Percentiles rank a stretch among this genome's conserved stretches.
Evolutionary conservation across 2,329 filamentous ascomycete species (phyloP).

Genomic region (Plectosphaerella plurivora): DNA sequence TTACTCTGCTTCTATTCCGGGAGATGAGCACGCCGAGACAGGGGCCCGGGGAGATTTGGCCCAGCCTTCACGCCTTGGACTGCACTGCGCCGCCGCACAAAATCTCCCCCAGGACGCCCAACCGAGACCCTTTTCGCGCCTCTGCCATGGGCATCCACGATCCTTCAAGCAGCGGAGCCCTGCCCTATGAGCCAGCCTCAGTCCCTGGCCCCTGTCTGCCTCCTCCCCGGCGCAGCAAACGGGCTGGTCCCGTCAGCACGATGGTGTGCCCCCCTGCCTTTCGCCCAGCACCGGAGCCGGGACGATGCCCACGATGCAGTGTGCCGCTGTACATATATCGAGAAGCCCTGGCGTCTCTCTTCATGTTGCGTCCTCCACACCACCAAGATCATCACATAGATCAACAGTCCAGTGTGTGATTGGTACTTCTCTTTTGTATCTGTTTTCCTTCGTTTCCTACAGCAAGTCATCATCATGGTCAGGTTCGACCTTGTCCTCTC

Average conservation of each 20-base stretch:
- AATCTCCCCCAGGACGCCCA: too few relatives aligned
- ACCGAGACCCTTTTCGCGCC: neutral
- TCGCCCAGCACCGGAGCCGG: neutral
- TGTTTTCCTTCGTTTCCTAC: neutral
- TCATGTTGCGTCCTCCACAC: neutral
- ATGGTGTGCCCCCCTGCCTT: neutral
- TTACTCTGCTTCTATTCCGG: neutral
- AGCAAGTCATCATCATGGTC: constrained; percentile 26
- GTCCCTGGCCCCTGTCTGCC: neutral
- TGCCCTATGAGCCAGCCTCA: neutral
- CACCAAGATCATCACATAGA: neutral
- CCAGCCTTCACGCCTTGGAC: neutral
- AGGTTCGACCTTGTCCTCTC: constrained; percentile 24
- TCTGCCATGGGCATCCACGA: neutral
- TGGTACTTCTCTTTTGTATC: neutral
- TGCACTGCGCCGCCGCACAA: too few relatives aligned
- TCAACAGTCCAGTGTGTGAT: neutral
- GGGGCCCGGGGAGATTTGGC: neutral
- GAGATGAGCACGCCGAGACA: neutral
- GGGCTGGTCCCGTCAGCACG: neutral
- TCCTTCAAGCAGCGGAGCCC: too few relatives aligned
- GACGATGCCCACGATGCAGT: neutral
- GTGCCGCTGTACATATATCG: neutral
- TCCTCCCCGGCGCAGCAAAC: neutral
- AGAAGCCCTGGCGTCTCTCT: neutral